phyloP scores from a whole-genome alignment of 805 yeast genomes.

The Lachancea meyersii region DNA sequence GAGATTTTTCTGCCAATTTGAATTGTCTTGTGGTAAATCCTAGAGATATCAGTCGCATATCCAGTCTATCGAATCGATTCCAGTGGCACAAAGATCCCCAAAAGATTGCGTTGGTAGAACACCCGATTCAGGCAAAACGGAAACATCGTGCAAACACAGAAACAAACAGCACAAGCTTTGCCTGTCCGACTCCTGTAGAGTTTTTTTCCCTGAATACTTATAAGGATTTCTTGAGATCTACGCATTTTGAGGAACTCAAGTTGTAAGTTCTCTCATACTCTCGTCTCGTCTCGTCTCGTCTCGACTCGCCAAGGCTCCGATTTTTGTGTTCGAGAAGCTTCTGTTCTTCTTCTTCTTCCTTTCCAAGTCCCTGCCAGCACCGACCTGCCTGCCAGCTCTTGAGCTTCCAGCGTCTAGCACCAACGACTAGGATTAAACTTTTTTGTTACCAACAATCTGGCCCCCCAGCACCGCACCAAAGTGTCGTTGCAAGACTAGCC shows the following conservation, averaged over 20 bases:
- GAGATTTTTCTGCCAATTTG: neutral
- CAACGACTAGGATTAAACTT: neutral
- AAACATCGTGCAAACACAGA: constrained; percentile 6
- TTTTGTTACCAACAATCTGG: no score
- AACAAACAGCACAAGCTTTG: neutral
- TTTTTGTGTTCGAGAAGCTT: neutral
- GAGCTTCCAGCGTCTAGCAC: neutral
- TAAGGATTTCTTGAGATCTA: constrained; percentile 1
- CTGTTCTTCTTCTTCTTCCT: neutral
- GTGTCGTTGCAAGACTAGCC: no score
- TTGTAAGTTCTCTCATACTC: neutral
- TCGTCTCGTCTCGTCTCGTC: neutral
- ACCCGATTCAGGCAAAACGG: constrained; percentile 11
- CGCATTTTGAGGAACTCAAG: neutral
- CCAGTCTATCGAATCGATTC: neutral
- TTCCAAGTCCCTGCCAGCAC: neutral
- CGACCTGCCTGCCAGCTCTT: neutral
- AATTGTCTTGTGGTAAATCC: constrained; percentile 1
- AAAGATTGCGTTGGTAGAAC: constrained; percentile 2
- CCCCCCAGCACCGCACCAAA: no score
- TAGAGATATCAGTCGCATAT: neutral
- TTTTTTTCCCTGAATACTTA: constrained; percentile 3
- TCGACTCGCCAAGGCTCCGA: neutral
- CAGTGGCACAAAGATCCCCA: constrained; percentile 4
- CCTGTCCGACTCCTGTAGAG: neutral